Evolutionary conservation across 805 yeast species (phyloP).

Genomic region (Wickerhamomyces xylosicus): DNA sequence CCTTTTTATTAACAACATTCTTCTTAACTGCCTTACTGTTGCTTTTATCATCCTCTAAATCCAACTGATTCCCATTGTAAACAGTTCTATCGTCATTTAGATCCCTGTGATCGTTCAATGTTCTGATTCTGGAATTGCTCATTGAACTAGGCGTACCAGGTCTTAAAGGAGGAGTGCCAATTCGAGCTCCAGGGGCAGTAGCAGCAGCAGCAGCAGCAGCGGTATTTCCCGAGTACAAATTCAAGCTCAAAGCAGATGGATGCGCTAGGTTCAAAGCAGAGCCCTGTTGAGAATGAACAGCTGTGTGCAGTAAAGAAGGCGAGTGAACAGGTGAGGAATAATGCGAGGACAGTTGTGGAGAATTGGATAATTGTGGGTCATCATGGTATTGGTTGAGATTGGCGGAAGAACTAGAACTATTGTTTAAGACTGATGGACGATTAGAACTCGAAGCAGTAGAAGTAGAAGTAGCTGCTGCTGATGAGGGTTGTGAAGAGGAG

Average conservation of each 20-base stretch:
- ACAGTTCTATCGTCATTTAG: slow-evolving; percentile 30
- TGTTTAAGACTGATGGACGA: slow-evolving; percentile 4
- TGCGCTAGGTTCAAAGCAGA: slow-evolving; percentile 8
- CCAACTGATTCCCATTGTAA: slow-evolving; percentile 47
- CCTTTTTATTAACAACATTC: too few relatives aligned
- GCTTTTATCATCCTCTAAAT: slow-evolving; percentile 39
- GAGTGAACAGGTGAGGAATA: slow-evolving; percentile 20
- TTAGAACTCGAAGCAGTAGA: too few relatives aligned
- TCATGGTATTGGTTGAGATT: neutral
- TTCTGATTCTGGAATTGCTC: slow-evolving; percentile 12
- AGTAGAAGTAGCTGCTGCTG: neutral
- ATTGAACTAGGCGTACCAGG: neutral
- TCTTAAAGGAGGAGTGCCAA: slow-evolving; percentile 7
- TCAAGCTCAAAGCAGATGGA: slow-evolving; percentile 16
- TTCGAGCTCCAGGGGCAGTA: slow-evolving; percentile 1
- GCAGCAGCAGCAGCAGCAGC: neutral
- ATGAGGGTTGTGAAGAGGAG: neutral
- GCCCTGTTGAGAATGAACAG: slow-evolving; percentile 2
- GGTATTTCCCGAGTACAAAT: slow-evolving; percentile 10
- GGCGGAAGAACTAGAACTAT: slow-evolving; percentile 4
- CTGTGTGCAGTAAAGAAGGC: slow-evolving; percentile 7
- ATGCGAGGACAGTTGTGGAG: slow-evolving; percentile 14
- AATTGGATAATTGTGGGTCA: neutral
- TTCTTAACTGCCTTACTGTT: too few relatives aligned
- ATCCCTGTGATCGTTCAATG: slow-evolving; percentile 15